These are phyloP conservation scores for Acanthamoeba healyi DNA, from an alignment of 208 protist genomes.

Conservation along the genomic window DNA sequence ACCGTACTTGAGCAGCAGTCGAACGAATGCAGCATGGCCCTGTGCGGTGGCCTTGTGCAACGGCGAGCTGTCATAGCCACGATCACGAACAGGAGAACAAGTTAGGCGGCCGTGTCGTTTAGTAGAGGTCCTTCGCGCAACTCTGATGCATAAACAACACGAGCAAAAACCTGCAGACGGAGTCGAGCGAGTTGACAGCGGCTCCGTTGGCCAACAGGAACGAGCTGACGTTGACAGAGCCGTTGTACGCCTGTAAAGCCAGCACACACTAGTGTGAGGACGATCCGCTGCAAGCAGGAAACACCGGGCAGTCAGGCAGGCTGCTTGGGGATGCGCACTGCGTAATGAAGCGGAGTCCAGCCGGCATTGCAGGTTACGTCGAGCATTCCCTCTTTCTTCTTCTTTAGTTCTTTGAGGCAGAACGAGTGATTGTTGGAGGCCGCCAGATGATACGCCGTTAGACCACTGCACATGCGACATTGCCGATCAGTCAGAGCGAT, in stretches of 20 bases:
- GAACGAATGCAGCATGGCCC: neutral
- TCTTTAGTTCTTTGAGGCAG: conserved; percentile 37
- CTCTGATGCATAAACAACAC: too few species aligned
- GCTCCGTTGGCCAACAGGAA: conserved; percentile 19
- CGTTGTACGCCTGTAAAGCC: conserved; percentile 23
- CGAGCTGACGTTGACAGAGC: conserved; percentile 31
- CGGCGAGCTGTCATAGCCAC: too few species aligned
- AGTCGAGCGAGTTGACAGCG: neutral
- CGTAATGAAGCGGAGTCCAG: conserved; percentile 20
- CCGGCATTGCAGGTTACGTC: conserved; percentile 26
- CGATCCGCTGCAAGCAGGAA: too few species aligned
- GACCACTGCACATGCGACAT: neutral
- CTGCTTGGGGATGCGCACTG: neutral
- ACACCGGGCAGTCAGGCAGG: too few species aligned
- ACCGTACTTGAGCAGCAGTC: conserved; percentile 15
- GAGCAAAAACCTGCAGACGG: neutral
- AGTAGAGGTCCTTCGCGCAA: too few species aligned
- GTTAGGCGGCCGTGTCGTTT: too few species aligned
- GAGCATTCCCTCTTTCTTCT: conserved; percentile 43
- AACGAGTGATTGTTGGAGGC: conserved; percentile 31
- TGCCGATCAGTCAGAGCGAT: too few species aligned
- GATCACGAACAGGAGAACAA: too few species aligned
- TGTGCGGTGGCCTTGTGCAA: neutral
- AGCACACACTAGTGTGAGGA: too few species aligned
- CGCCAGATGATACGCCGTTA: neutral